These are phyloP conservation scores for Monosiga brevicollis DNA, from an alignment of 78 protist genomes.

Conservation along the genomic window DNA sequence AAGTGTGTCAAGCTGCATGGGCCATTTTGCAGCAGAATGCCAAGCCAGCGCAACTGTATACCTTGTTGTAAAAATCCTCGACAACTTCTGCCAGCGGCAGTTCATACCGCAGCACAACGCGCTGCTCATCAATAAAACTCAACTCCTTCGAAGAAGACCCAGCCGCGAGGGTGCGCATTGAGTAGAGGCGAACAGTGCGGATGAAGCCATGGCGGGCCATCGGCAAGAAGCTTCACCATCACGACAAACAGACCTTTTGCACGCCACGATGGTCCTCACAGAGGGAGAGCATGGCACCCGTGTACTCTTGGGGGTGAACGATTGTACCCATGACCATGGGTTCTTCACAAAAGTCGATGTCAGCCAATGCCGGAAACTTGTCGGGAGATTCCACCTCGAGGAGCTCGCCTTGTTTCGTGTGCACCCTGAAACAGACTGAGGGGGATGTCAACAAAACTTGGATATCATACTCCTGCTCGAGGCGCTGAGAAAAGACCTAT, in stretches of 20 bases:
- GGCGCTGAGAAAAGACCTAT: constrained; percentile 50
- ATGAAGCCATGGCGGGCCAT: too few species aligned
- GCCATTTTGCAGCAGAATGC: too few species aligned
- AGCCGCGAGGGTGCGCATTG: too few species aligned
- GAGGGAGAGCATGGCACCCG: constrained; percentile 36
- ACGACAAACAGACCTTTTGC: constrained; percentile 1
- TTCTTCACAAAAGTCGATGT: constrained; percentile 14
- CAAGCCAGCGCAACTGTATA: too few species aligned
- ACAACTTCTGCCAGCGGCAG: constrained; percentile 73
- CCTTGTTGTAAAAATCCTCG: constrained; percentile 55
- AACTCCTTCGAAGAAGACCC: not conserved
- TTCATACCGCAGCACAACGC: constrained; percentile 24
- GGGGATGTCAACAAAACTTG: constrained; percentile 70
- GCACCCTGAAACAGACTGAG: constrained; percentile 56
- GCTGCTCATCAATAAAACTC: constrained; percentile 11
- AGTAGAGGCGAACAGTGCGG: too few species aligned
- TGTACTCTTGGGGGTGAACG: constrained; percentile 48
- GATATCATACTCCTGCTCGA: constrained; percentile 41
- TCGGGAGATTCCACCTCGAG: not conserved
- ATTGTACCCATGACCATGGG: constrained; percentile 54
- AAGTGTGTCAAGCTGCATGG: too few species aligned
- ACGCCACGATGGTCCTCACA: constrained; percentile 37
- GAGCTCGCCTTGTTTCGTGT: not conserved
- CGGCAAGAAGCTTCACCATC: too few species aligned
- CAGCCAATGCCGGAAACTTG: not conserved